phyloP scores from a whole-genome alignment of 768 basidiomycete species.

The Rhodotorula diobovata region DNA sequence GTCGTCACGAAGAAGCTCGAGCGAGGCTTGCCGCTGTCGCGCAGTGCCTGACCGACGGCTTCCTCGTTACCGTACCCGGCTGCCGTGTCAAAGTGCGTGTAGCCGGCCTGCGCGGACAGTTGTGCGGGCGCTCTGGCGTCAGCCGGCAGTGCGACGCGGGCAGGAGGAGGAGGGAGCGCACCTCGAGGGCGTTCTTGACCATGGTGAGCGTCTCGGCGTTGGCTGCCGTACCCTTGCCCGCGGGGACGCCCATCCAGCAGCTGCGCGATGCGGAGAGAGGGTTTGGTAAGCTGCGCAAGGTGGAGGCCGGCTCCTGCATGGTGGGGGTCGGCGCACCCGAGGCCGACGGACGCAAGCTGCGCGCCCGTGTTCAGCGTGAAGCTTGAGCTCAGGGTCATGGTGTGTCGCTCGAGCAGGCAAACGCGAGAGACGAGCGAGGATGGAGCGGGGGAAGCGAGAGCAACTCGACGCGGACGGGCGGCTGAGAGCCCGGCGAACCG shows the following conservation, averaged over 20 bases:
- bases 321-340: slow-evolving; percentile 25
- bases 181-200: not conserved
- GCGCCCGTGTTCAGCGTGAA: slow-evolving; percentile 52
- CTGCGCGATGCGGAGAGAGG: slow-evolving; percentile 9
- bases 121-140: not conserved
- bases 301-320: not conserved
- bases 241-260: slow-evolving; percentile 51
- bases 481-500: not conserved
- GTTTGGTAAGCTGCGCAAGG: not conserved
- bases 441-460: not conserved
- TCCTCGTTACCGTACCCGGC: slow-evolving; percentile 52
- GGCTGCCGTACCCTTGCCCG: slow-evolving; percentile 51
- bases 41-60: slow-evolving; percentile 53
- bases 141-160: not conserved
- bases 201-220: slow-evolving; percentile 44
- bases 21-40: slow-evolving; percentile 51
- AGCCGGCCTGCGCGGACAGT: slow-evolving; percentile 48
- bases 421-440: not conserved
- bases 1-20: slow-evolving; percentile 55
- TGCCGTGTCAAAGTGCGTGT: slow-evolving; percentile 53
- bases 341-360: slow-evolving; percentile 52
- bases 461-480: not conserved
- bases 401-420: not conserved
- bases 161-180: not conserved
- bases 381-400: not conserved